These are phyloP conservation scores for Claviceps sp. DNA, from an alignment of 2,329 filamentous ascomycete genomes.

Conservation along the genomic window DNA sequence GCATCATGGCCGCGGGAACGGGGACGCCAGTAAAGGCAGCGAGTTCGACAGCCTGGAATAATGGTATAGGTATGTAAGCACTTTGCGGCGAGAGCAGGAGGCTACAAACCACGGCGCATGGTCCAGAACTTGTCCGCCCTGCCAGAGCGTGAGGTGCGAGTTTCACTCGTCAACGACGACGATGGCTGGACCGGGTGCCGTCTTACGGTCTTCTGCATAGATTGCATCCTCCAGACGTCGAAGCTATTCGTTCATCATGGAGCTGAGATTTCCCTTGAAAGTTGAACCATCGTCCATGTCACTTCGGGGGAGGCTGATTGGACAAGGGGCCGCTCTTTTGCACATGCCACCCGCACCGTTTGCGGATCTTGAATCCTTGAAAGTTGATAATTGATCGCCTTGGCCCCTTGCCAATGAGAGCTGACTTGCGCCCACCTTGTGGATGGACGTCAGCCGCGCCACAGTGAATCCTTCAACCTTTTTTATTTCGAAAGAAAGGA, in stretches of 20 bases:
- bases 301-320: background rate
- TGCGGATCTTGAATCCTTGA: background rate
- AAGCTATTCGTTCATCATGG: background rate
- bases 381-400: too few relatives aligned
- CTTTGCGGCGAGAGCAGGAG: slow-evolving; percentile 13
- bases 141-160: slow-evolving; percentile 19
- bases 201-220: slow-evolving; percentile 9
- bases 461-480: slow-evolving; percentile 1
- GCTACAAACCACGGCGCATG: slow-evolving; percentile 18
- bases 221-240: background rate
- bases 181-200: slow-evolving; percentile 18
- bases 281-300: background rate
- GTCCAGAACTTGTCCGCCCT: slow-evolving; percentile 14
- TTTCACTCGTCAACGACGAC: slow-evolving; percentile 12
- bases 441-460: background rate
- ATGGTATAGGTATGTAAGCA: slow-evolving; percentile 14
- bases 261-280: background rate
- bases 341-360: background rate
- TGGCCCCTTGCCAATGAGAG: background rate
- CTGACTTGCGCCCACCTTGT: background rate
- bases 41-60: slow-evolving; percentile 19
- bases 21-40: slow-evolving; percentile 16
- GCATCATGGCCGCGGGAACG: slow-evolving; percentile 9
- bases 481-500: background rate
- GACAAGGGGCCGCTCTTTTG: background rate